A percentile compares a stretch with the other conserved stretches of the same genome.
Conservation (phyloP, 169 alveolate species). For the Cytauxzoon felis region DNA sequence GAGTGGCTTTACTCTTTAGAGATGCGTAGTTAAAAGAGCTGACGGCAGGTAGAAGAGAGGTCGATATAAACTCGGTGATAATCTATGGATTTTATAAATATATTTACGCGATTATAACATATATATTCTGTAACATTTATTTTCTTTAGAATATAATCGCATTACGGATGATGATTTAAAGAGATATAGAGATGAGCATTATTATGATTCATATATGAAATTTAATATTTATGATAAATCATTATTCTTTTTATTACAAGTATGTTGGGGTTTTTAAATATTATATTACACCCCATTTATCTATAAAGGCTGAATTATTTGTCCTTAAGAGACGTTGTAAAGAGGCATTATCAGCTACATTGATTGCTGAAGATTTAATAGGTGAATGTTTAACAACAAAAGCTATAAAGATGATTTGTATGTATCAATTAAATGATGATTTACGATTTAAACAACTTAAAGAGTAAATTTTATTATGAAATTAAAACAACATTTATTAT, state of each 20-base stretch:
- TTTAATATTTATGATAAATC: conserved; percentile 13
- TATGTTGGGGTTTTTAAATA: neutral
- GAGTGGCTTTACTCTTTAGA: no score
- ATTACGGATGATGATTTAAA: conserved; percentile 28
- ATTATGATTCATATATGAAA: neutral
- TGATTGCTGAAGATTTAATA: conserved; percentile 9
- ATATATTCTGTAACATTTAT: neutral
- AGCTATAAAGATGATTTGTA: conserved; percentile 44
- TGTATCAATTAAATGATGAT: conserved; percentile 51
- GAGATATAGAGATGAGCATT: conserved; percentile 8
- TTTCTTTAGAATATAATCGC: conserved; percentile 4
- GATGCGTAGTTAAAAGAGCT: no score
- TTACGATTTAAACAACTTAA: conserved; percentile 31
- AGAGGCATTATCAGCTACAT: conserved; percentile 52
- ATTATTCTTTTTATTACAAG: conserved; percentile 41
- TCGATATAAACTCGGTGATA: no score
- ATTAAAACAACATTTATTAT: neutral
- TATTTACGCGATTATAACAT: no score
- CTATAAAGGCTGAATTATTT: conserved; percentile 33
- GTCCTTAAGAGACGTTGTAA: conserved; percentile 18
- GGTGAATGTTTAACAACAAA: conserved; percentile 15
- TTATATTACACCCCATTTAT: neutral
- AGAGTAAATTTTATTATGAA: conserved; percentile 2
- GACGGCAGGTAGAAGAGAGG: no score
- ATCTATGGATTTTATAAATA: no score